Evolutionary conservation across 805 yeast genomes (phyloP).

Genomic region (Wickerhamomyces hampshirensis): DNA sequence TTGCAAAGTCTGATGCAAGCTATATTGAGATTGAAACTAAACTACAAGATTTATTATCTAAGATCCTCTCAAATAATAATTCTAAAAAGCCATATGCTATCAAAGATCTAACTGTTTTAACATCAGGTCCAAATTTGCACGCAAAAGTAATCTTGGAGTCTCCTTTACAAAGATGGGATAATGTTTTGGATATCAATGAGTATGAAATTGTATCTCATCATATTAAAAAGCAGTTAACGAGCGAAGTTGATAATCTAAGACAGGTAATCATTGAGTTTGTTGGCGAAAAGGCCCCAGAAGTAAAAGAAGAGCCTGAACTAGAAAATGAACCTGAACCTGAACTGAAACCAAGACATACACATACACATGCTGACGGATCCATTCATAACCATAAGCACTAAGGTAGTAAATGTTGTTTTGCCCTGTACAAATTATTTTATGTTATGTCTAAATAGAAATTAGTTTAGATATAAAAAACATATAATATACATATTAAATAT

Average conservation of each 20-base stretch:
- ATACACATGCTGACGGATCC: constrained; percentile 24
- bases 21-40: constrained; percentile 39
- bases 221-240: constrained; percentile 29
- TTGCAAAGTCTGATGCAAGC: constrained; percentile 45
- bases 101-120: constrained; percentile 40
- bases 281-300: constrained; percentile 27
- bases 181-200: constrained; percentile 35
- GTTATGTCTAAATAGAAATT: constrained; percentile 6
- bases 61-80: constrained; percentile 38
- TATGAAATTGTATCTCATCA: constrained; percentile 38
- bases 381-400: constrained; percentile 25
- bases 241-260: constrained; percentile 38
- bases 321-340: constrained; percentile 5
- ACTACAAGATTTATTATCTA: constrained; percentile 29
- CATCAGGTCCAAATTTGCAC: constrained; percentile 54
- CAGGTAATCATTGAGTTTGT: constrained; percentile 38
- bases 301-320: constrained; percentile 18
- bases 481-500: not conserved
- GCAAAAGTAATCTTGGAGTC: constrained; percentile 31
- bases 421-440: too few relatives aligned
- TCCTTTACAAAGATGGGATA: constrained; percentile 43
- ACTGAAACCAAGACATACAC: constrained; percentile 15
- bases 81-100: constrained; percentile 33
- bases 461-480: not conserved
- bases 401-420: not conserved